These are phyloP conservation scores for Bombardia bombarda DNA, from an alignment of 495 filamentous ascomycete genomes.

Conservation along the genomic window DNA sequence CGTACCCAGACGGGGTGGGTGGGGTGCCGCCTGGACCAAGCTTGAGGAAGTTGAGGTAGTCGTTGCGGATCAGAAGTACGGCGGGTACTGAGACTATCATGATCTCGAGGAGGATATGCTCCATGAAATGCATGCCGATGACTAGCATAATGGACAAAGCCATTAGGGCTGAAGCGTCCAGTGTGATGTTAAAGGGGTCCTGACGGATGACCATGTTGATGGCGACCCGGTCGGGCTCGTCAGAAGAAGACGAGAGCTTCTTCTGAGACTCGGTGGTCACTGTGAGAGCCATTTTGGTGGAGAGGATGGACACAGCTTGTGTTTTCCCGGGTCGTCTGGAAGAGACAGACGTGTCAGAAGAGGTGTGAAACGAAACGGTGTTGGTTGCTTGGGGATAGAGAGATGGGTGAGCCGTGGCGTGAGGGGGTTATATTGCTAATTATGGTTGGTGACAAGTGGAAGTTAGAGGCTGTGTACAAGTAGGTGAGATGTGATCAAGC, in stretches of 20 bases:
- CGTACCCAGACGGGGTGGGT: conserved; percentile 62
- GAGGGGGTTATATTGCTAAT: too few species aligned
- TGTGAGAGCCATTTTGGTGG: conserved; percentile 18
- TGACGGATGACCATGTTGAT: conserved; percentile 39
- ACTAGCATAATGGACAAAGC: conserved; percentile 37
- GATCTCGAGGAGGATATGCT: conserved; percentile 35
- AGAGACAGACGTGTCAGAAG: too few species aligned
- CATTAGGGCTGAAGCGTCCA: conserved; percentile 37
- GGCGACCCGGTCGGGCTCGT: conserved; percentile 9
- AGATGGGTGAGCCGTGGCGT: too few species aligned
- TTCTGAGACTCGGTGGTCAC: conserved; percentile 16
- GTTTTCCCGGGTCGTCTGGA: too few species aligned
- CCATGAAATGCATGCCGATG: conserved; percentile 38
- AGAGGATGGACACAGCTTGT: too few species aligned
- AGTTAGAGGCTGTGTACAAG: too few species aligned
- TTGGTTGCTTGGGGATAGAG: too few species aligned
- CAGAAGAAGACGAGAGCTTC: conserved; percentile 3
- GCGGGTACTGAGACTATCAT: conserved; percentile 43
- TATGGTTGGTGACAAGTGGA: too few species aligned
- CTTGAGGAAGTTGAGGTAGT: conserved; percentile 68
- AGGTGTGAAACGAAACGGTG: too few species aligned
- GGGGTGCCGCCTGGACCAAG: conserved; percentile 80
- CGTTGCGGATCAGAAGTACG: conserved; percentile 54
- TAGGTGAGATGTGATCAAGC: too few species aligned
- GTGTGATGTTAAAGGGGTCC: conserved; percentile 40